Evolutionary conservation across 768 basidiomycete genomes (phyloP).

Genomic region (Goffeauzyma gilvescens): DNA sequence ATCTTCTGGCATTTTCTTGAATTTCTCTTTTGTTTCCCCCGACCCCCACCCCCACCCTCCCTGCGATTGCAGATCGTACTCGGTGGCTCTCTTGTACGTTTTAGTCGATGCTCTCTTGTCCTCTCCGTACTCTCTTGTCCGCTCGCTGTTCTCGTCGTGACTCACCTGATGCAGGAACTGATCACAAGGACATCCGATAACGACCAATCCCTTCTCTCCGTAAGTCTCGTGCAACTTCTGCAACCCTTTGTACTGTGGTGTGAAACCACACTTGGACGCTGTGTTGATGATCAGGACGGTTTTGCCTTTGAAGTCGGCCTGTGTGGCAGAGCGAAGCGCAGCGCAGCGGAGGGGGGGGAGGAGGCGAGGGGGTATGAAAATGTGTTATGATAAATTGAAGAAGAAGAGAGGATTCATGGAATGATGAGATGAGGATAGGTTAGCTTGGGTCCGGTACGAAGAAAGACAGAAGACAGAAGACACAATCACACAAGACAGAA

Average conservation of each 20-base stretch:
- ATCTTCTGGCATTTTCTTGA: no score
- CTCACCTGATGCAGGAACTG: slow-evolving; percentile 58
- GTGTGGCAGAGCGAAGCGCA: background rate
- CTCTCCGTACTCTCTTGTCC: no score
- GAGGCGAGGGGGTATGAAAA: slow-evolving; percentile 7
- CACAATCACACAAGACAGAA: no score
- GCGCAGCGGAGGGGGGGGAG: slow-evolving; percentile 11
- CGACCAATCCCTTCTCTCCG: slow-evolving; percentile 51
- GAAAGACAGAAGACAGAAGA: slow-evolving; percentile 36
- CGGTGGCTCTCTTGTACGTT: no score
- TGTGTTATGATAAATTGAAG: slow-evolving; percentile 15
- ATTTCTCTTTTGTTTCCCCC: no score
- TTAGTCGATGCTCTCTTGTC: no score
- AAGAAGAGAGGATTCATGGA: slow-evolving; percentile 24
- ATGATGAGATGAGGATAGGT: slow-evolving; percentile 19
- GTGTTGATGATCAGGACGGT: slow-evolving; percentile 33
- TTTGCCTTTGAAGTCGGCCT: slow-evolving; percentile 29
- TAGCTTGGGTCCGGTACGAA: slow-evolving; percentile 36
- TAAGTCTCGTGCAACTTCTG: slow-evolving; percentile 65
- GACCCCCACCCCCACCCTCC: no score
- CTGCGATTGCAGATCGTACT: no score
- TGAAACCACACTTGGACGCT: slow-evolving; percentile 33
- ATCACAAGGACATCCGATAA: slow-evolving; percentile 84
- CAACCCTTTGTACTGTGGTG: slow-evolving; percentile 41
- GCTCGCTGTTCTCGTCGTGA: no score